A percentile compares a stretch with the other conserved stretches of the same genome.
Evolutionary conservation across 1,284 basidiomycete genomes (phyloP).

Genomic region (Malassezia globosa): DNA sequence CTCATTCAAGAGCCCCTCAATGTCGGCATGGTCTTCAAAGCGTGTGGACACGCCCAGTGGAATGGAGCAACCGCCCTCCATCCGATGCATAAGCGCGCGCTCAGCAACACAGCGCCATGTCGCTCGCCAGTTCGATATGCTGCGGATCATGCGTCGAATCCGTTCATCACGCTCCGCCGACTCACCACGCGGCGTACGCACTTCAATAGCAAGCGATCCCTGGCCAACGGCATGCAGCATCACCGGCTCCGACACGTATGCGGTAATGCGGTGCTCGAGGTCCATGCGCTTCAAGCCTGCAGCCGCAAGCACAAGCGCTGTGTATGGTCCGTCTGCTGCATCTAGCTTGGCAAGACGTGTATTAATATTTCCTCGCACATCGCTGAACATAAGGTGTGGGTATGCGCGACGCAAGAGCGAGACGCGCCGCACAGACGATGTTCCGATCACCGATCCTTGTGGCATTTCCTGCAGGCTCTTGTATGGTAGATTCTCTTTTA

Average conservation of each 20-base stretch:
- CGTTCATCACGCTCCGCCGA: constrained; percentile 31
- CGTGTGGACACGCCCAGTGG: constrained; percentile 74
- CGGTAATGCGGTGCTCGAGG: constrained; percentile 62
- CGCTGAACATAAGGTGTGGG: constrained; percentile 69
- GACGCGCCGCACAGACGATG: constrained; percentile 80
- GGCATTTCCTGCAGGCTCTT: constrained; percentile 68
- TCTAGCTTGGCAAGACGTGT: constrained; percentile 88
- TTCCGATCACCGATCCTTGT: constrained; percentile 78
- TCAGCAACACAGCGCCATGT: constrained; percentile 52
- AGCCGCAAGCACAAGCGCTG: constrained; percentile 82
- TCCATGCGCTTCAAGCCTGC: constrained; percentile 80
- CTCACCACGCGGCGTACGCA: constrained; percentile 52
- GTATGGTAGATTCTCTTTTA: constrained; percentile 66
- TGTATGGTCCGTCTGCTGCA: constrained; percentile 66
- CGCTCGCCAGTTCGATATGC: constrained; percentile 41
- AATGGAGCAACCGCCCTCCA: constrained; percentile 94
- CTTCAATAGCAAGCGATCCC: constrained; percentile 80
- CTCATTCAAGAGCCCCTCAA: constrained; percentile 36
- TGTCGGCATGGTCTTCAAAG: constrained; percentile 37
- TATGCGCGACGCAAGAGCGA: constrained; percentile 76
- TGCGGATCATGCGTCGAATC: constrained; percentile 29
- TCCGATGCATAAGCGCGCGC: constrained; percentile 67
- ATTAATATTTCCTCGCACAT: constrained; percentile 55
- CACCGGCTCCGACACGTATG: constrained; percentile 60
- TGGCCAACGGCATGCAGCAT: constrained; percentile 86